phyloP scores from a whole-genome alignment of 2,329 filamentous ascomycete species.

The Coniella vitis region DNA sequence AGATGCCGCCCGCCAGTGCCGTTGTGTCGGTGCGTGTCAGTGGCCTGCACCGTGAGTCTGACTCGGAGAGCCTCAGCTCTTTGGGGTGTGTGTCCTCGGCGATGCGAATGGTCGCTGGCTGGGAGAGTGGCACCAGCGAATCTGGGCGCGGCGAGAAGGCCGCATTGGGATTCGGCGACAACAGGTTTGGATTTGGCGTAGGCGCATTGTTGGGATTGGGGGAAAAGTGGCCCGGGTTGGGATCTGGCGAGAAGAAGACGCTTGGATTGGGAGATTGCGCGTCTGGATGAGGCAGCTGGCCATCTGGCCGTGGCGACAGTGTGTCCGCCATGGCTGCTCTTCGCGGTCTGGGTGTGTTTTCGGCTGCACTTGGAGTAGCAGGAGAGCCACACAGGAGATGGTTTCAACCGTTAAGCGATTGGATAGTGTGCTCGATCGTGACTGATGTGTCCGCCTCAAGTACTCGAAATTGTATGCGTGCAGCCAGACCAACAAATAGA shows the following conservation, averaged over 20 bases:
- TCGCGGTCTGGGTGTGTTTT: neutral
- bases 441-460: no score
- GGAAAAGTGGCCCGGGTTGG: neutral
- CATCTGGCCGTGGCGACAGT: conserved; percentile 1
- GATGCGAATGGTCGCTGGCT: conserved; percentile 14
- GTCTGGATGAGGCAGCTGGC: neutral
- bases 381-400: no score
- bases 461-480: no score
- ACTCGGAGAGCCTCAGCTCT: conserved; percentile 6
- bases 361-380: no score
- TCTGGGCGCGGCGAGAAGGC: conserved; percentile 1
- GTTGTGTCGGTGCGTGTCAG: conserved; percentile 12
- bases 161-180: neutral
- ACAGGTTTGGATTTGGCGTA: conserved; percentile 1
- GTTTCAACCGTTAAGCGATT: no score
- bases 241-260: neutral
- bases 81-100: conserved; percentile 15
- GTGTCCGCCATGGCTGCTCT: conserved; percentile 1
- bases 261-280: neutral
- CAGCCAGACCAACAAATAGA: no score
- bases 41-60: conserved; percentile 12
- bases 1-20: conserved; percentile 17
- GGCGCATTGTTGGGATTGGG: neutral
- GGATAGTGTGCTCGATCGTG: no score
- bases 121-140: neutral